phyloP scores from a whole-genome alignment of 306 rosid species.

The Casuarina glauca region DNA sequence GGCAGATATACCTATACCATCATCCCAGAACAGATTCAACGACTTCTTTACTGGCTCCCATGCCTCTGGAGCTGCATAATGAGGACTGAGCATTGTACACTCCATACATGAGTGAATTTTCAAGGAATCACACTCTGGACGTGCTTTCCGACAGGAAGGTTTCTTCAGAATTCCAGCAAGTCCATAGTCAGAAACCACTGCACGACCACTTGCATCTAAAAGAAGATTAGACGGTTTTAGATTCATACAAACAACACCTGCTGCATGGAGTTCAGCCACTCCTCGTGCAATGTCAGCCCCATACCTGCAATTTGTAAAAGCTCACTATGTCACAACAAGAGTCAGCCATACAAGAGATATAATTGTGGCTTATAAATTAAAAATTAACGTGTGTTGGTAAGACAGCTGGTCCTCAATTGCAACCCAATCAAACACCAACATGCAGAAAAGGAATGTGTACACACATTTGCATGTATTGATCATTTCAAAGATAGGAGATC shows the following conservation, averaged over 20 bases:
- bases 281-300: constrained; percentile 98
- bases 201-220: constrained; percentile 82
- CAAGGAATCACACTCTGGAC: constrained; percentile 71
- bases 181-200: constrained; percentile 96
- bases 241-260: constrained; percentile 97
- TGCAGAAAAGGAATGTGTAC: not conserved
- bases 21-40: constrained; percentile 91
- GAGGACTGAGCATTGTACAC: constrained; percentile 96
- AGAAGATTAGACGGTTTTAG: constrained; percentile 96
- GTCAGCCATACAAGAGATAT: constrained; percentile 6
- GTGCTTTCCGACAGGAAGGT: constrained; percentile 86
- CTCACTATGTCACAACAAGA: constrained; percentile 29
- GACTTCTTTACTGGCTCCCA: constrained; percentile 98
- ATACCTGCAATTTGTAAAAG: constrained; percentile 59
- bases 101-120: constrained; percentile 97
- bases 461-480: not conserved
- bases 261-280: constrained; percentile 97
- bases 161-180: constrained; percentile 92
- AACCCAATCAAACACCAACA: not conserved
- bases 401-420: not conserved
- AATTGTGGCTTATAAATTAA: not conserved
- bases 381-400: not conserved
- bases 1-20: constrained; percentile 87
- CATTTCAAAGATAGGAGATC: not conserved
- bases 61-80: constrained; percentile 97